Evolutionary conservation across 805 yeast species (phyloP).

Genomic region (Kodamaea nitidulidarum): DNA sequence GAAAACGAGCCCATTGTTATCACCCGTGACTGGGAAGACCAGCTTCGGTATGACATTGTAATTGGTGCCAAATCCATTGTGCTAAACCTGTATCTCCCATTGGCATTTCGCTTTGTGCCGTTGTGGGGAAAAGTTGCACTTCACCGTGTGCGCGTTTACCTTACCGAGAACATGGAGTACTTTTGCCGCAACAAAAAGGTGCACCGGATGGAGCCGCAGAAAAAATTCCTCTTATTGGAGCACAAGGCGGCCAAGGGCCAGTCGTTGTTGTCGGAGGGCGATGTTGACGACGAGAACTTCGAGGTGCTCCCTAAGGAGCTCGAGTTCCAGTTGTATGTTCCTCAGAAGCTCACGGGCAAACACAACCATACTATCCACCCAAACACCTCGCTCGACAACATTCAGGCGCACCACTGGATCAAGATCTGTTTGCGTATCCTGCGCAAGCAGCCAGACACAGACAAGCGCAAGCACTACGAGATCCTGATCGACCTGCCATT

Average conservation of each 20-base stretch:
- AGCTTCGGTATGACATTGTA: slow-evolving; percentile 81
- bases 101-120: slow-evolving; percentile 81
- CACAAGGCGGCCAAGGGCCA: slow-evolving; percentile 58
- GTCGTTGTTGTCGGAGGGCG: slow-evolving; percentile 43
- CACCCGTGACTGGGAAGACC: slow-evolving; percentile 90
- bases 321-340: slow-evolving; percentile 83
- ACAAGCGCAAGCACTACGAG: slow-evolving; percentile 85
- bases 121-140: slow-evolving; percentile 74
- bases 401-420: slow-evolving; percentile 93
- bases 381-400: slow-evolving; percentile 73
- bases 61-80: slow-evolving; percentile 87
- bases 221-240: slow-evolving; percentile 75
- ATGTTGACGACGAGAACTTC: slow-evolving; percentile 29
- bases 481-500: slow-evolving; percentile 93
- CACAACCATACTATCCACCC: slow-evolving; percentile 61
- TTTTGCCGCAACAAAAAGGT: slow-evolving; percentile 82
- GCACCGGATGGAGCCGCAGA: slow-evolving; percentile 87
- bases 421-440: slow-evolving; percentile 82
- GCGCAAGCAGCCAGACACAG: slow-evolving; percentile 50
- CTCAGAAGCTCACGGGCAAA: slow-evolving; percentile 56
- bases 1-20: slow-evolving; percentile 92
- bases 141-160: slow-evolving; percentile 78
- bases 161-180: slow-evolving; percentile 89
- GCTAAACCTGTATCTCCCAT: slow-evolving; percentile 76
- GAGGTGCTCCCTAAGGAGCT: slow-evolving; percentile 73